Conservation (phyloP, 2,329 filamentous ascomycete genomes). For the Colletotrichum graminicola region DNA sequence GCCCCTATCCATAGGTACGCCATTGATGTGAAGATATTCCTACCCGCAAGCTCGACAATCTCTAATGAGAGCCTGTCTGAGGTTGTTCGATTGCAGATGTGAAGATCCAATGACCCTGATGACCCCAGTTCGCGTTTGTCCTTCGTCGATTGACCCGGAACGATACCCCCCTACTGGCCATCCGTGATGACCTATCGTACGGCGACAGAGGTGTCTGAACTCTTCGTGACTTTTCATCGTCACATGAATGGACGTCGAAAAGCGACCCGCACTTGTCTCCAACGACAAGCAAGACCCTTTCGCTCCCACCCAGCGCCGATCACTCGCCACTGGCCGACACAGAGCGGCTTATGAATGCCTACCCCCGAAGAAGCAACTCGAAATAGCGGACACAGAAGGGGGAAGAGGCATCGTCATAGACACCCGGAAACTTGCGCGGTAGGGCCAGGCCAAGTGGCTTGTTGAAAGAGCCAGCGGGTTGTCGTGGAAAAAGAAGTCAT, state of each 20-base stretch:
- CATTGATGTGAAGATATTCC: not conserved
- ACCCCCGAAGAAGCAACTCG: not conserved
- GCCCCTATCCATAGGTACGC: not conserved
- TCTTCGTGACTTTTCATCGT: not conserved
- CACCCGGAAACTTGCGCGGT: not conserved
- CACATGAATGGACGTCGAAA: slow-evolving; percentile 16
- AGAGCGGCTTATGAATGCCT: not conserved
- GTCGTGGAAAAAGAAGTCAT: slow-evolving; percentile 11
- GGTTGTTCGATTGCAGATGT: not conserved
- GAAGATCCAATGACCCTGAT: no score
- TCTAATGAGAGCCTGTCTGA: not conserved
- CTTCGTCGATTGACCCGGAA: not conserved
- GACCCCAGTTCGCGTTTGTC: not conserved
- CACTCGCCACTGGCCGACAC: slow-evolving; percentile 9
- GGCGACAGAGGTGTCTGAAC: not conserved
- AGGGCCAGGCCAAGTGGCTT: slow-evolving; percentile 3
- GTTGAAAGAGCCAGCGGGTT: slow-evolving; percentile 4
- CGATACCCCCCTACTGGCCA: not conserved
- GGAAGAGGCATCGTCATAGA: not conserved
- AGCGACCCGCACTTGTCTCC: not conserved
- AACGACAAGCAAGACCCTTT: slow-evolving; percentile 19
- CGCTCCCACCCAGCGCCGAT: slow-evolving; percentile 15
- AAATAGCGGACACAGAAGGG: not conserved
- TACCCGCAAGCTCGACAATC: not conserved
- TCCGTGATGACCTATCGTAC: not conserved